Conservation (phyloP, 139 green algal genomes). For the Micractinium sp. region DNA sequence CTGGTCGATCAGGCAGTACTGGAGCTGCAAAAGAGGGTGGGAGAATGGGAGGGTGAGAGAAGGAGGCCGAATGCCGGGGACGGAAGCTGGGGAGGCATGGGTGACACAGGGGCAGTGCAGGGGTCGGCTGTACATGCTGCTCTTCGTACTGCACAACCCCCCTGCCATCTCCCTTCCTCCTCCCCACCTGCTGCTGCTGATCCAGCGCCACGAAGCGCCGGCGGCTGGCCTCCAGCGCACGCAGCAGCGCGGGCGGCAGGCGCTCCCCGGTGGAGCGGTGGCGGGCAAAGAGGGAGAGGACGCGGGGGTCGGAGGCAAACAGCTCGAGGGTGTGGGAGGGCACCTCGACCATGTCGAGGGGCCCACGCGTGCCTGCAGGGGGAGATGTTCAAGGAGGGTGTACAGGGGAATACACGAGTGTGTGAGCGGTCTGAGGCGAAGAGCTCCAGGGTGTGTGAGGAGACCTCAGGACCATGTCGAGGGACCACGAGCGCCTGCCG, state of each 20-base stretch:
- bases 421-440: slow-evolving; percentile 73
- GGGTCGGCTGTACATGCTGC: too few relatives aligned
- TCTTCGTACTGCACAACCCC: too few relatives aligned
- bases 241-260: slow-evolving; percentile 26
- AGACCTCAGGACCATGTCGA: slow-evolving; percentile 93
- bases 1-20: slow-evolving; percentile 51
- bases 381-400: too few relatives aligned
- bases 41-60: not conserved
- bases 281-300: slow-evolving; percentile 43
- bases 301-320: slow-evolving; percentile 63
- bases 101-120: too few relatives aligned
- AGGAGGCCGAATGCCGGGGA: not conserved
- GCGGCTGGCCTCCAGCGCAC: slow-evolving; percentile 18
- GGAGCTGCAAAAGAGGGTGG: not conserved
- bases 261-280: slow-evolving; percentile 2
- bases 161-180: too few relatives aligned
- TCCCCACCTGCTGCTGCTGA: slow-evolving; percentile 73
- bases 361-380: slow-evolving; percentile 65
- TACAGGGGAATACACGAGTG: too few relatives aligned
- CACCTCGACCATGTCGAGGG: slow-evolving; percentile 89
- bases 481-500: slow-evolving; percentile 68
- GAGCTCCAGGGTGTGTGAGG: slow-evolving; percentile 87
- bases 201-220: slow-evolving; percentile 66
- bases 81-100: not conserved
- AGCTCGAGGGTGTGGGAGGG: slow-evolving; percentile 89